Evolutionary conservation across 352 stramenopile genomes (phyloP).

Genomic region (Globisporangium emineosum): DNA sequence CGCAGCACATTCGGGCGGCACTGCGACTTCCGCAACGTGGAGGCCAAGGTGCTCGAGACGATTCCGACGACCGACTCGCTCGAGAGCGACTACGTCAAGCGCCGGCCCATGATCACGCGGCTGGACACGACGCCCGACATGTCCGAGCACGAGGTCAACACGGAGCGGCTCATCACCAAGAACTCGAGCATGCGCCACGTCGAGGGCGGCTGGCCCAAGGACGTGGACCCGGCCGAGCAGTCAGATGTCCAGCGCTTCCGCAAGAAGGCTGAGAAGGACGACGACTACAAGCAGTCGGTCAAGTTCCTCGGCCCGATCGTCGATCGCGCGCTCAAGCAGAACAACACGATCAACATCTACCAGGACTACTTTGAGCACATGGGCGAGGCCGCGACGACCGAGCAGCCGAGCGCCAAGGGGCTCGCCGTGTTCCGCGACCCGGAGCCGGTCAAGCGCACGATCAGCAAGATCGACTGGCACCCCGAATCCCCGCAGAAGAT

Average conservation of each 20-base stretch:
- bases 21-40: constrained; percentile 89
- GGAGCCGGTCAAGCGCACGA: constrained; percentile 90
- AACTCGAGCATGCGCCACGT: constrained; percentile 93
- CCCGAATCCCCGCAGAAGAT: constrained; percentile 95
- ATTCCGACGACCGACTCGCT: constrained; percentile 85
- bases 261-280: constrained; percentile 97
- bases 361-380: constrained; percentile 95
- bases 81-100: constrained; percentile 88
- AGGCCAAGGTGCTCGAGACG: constrained; percentile 88
- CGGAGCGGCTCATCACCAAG: constrained; percentile 91
- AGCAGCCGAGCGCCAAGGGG: constrained; percentile 95
- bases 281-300: constrained; percentile 95
- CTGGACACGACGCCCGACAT: constrained; percentile 91
- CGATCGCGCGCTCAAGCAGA: constrained; percentile 94
- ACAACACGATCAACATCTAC: constrained; percentile 99
- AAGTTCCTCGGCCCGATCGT: constrained; percentile 92
- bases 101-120: constrained; percentile 82
- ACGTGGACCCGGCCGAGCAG: constrained; percentile 96
- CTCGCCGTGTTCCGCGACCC: constrained; percentile 97
- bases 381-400: constrained; percentile 88
- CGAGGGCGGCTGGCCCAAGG: constrained; percentile 97
- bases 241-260: constrained; percentile 94
- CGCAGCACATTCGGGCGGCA: constrained; percentile 91
- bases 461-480: constrained; percentile 97
- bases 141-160: constrained; percentile 93